Conservation (phyloP, 192 early-diverging fungal species). For the Backusella tarrabulga region DNA sequence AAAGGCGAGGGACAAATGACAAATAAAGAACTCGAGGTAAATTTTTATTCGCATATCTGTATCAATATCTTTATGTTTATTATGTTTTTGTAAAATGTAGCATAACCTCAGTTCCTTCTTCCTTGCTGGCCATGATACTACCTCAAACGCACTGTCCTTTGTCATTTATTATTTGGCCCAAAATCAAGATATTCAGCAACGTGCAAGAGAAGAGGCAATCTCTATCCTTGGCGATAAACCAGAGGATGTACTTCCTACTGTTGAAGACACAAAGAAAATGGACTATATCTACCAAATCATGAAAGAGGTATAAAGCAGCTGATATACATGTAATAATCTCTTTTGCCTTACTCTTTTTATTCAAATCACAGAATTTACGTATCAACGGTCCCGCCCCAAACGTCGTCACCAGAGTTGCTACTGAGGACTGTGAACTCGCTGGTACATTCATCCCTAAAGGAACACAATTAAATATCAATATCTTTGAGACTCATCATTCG, state of each 20-base stretch:
- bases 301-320: conserved; percentile 37
- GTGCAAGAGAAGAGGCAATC: conserved; percentile 51
- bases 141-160: conserved; percentile 51
- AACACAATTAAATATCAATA: conserved; percentile 10
- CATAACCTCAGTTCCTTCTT: conserved; percentile 43
- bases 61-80: not conserved
- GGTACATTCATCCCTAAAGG: conserved; percentile 27
- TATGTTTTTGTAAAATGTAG: not conserved
- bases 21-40: not conserved
- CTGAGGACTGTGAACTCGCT: conserved; percentile 26
- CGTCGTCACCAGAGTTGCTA: not conserved
- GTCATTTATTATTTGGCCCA: conserved; percentile 47
- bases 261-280: conserved; percentile 52
- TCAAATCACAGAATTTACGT: not conserved
- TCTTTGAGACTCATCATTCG: conserved; percentile 15
- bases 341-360: not conserved
- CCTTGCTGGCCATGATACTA: conserved; percentile 58
- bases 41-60: conserved; percentile 25
- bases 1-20: not conserved
- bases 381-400: not conserved
- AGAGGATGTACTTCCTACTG: conserved; percentile 46
- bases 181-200: conserved; percentile 50
- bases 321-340: not conserved
- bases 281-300: conserved; percentile 49
- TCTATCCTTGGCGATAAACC: conserved; percentile 51